These are phyloP conservation scores for Graphilbum sp. DNA, from an alignment of 2,329 filamentous ascomycete species.

Conservation along the genomic window DNA sequence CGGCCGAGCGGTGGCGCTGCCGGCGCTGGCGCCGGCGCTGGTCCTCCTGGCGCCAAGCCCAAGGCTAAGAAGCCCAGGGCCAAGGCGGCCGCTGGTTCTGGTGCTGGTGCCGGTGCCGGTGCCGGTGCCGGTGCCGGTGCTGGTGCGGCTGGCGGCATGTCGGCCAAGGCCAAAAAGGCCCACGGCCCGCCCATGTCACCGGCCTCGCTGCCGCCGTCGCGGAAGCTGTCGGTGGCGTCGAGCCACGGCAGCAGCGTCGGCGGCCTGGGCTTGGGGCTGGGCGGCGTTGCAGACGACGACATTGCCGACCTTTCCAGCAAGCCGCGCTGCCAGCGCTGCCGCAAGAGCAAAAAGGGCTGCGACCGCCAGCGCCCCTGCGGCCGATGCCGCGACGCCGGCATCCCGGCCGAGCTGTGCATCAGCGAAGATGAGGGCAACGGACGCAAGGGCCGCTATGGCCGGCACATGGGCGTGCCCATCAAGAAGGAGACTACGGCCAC, in stretches of 20 bases:
- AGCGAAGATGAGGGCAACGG: slow-evolving; percentile 97
- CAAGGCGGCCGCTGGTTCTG: neutral
- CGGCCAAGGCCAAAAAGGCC: slow-evolving; percentile 25
- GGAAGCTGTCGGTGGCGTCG: slow-evolving; percentile 61
- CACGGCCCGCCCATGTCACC: slow-evolving; percentile 36
- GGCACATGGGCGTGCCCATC: slow-evolving; percentile 52
- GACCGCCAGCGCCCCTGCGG: slow-evolving; percentile 92
- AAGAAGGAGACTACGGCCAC: slow-evolving; percentile 35
- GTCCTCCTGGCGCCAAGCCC: neutral
- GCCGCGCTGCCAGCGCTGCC: slow-evolving; percentile 91
- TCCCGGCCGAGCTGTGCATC: slow-evolving; percentile 83
- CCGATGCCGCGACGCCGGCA: slow-evolving; percentile 87
- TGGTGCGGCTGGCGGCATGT: too few species aligned
- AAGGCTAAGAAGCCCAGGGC: neutral
- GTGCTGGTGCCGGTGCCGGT: too few species aligned
- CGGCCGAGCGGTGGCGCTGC: slow-evolving; percentile 9
- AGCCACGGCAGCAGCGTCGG: slow-evolving; percentile 25
- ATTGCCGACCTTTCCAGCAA: slow-evolving; percentile 87
- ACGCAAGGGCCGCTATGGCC: slow-evolving; percentile 79
- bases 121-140: too few species aligned
- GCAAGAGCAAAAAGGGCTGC: slow-evolving; percentile 99
- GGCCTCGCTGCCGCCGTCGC: slow-evolving; percentile 52
- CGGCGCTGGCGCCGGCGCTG: neutral
- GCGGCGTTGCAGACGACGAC: slow-evolving; percentile 57
- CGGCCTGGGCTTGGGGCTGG: slow-evolving; percentile 8